Evolutionary conservation across 805 yeast species (phyloP), one percentile per base, ranked within the genome.

Genomic region (Candida ulmi): DNA sequence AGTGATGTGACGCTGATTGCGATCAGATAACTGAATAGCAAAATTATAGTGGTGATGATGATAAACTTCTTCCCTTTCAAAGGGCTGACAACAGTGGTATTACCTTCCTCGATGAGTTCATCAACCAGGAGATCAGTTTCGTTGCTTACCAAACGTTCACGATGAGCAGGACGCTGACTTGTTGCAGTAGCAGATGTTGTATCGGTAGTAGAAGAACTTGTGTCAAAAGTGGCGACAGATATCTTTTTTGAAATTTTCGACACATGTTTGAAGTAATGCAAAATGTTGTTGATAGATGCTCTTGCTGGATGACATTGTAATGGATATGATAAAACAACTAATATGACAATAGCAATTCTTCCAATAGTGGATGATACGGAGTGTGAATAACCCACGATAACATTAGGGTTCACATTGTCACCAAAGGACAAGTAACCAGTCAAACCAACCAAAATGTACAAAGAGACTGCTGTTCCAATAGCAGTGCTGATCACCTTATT

Each of bases 281-380:
- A 58, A 30, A 88, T 79, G 57, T 87, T 87, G 52, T 83, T 80
- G 30, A 83, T 70, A 0, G 95, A 86, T 2, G 84, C 81, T 49
- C 96, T 71, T 24, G 95, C 86, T 0, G 97, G 97, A 52, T 88
- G 95, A 52, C 88, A 76, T 72, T 88, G 95, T 46, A 90, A 63
- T 7, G 97, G 96, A 57, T 79, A 88, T n/a, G 93, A 83, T 40
- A 88, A 70, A 47, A 83, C 71, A 18, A 90, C 96, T 59, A 88
- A 65, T 8, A 86, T 67, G 5, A 84, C 91, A 46, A 88, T 88
- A 4, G 90, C 84, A 11, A 83, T 63, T 47, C 95, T 70, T 3
- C 95, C 97, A 33, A 90, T 60, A 0, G 88, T 83, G 2, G 93
- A 76, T n/a, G 82, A 66, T 11, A 70, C 44, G 0, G 80, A 69